These are phyloP conservation scores for Cyclostephanos tholiformis DNA, from an alignment of 108 stramenopile species.

Conservation along the genomic window DNA sequence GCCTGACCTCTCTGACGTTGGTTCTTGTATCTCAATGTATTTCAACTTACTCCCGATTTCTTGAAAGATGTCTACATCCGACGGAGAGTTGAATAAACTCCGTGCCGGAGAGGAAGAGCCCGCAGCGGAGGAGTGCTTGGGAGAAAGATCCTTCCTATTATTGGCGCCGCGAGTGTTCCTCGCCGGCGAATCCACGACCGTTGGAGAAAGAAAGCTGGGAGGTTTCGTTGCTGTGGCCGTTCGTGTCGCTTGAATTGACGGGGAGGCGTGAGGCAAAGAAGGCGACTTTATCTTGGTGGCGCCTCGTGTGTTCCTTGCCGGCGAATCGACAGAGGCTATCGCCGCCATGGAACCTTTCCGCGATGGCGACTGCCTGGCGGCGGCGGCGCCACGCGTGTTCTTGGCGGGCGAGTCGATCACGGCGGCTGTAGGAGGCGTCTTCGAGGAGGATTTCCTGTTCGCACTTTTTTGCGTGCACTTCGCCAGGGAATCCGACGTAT, in stretches of 20 bases:
- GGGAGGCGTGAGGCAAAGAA: not conserved
- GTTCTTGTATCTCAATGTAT: too few relatives aligned
- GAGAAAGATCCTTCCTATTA: not conserved
- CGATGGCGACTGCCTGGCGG: conserved; percentile 18
- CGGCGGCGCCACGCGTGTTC: conserved; percentile 11
- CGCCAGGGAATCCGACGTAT: conserved; percentile 63
- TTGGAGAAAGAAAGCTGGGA: not conserved
- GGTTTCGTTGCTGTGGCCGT: not conserved
- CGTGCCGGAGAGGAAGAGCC: conserved; percentile 9
- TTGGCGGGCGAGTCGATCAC: conserved; percentile 41
- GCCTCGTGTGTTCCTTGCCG: conserved; percentile 29
- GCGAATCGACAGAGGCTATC: conserved; percentile 15
- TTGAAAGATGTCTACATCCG: conserved; percentile 8
- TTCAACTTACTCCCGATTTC: conserved; percentile 5
- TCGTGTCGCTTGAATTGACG: not conserved
- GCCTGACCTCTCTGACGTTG: not conserved
- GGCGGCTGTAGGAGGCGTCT: conserved; percentile 15
- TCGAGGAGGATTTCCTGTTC: conserved; percentile 6
- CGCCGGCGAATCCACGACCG: conserved; percentile 12
- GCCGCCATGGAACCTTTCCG: conserved; percentile 1
- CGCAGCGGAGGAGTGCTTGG: not conserved
- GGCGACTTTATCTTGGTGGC: conserved; percentile 10
- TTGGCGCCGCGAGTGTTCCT: conserved; percentile 8
- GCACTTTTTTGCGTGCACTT: conserved; percentile 52
- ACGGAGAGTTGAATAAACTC: conserved; percentile 17